phyloP scores from a whole-genome alignment of 108 stramenopile species.

The Asterionellopsis glacialis region DNA sequence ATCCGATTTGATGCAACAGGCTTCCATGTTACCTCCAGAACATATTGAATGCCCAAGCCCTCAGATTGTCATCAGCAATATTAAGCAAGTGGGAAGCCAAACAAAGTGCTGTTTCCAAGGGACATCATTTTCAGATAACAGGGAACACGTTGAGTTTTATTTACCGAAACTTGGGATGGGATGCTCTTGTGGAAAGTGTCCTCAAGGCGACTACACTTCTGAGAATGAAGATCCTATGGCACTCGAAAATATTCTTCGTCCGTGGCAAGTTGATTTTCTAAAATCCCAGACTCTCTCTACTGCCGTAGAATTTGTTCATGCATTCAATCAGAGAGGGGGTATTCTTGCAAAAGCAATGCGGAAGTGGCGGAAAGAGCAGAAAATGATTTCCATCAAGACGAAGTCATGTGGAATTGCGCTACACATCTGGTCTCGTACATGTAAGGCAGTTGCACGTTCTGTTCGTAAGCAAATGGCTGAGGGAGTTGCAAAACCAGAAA shows the following conservation, averaged over 20 bases:
- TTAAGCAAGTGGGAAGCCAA: slow-evolving; percentile 14
- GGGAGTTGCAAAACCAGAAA: slow-evolving; percentile 1
- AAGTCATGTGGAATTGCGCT: slow-evolving; percentile 53
- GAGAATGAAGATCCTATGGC: slow-evolving; percentile 14
- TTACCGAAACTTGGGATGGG: slow-evolving; percentile 72
- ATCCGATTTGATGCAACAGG: background rate
- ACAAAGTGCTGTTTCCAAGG: slow-evolving; percentile 37
- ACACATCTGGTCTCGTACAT: slow-evolving; percentile 52
- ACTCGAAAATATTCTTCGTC: slow-evolving; percentile 40
- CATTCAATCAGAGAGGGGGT: slow-evolving; percentile 18
- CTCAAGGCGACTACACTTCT: background rate
- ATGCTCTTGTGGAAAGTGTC: slow-evolving; percentile 52
- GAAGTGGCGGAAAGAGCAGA: slow-evolving; percentile 31
- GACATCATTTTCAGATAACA: slow-evolving; percentile 62
- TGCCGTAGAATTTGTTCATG: slow-evolving; percentile 30
- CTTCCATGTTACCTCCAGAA: background rate
- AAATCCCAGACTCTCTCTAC: slow-evolving; percentile 18
- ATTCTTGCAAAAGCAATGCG: slow-evolving; percentile 36
- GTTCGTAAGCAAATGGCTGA: slow-evolving; percentile 31
- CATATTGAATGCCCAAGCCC: background rate
- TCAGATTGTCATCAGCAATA: slow-evolving; percentile 21
- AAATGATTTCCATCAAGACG: slow-evolving; percentile 25
- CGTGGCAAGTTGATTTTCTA: slow-evolving; percentile 64
- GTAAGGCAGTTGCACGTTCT: slow-evolving; percentile 31
- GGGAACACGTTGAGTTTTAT: slow-evolving; percentile 64